Base-by-base conservation (phyloP, 228 moss, liverwort and hornwort genomes). In the Sphagnum magellanicum region DNA sequence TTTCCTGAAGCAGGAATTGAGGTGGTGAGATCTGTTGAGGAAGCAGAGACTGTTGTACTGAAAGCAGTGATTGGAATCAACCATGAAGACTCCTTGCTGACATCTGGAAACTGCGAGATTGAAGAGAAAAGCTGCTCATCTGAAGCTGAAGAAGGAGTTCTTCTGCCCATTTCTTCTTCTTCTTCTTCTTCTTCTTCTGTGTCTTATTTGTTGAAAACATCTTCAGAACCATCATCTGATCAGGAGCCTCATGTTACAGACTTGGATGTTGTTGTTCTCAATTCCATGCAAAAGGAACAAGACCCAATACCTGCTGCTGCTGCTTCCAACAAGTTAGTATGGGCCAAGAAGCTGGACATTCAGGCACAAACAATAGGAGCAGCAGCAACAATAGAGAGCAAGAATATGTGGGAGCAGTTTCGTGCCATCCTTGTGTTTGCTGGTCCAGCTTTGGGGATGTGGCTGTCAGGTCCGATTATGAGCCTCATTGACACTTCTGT, bases 401-500 rank as follows among this genome's bases (percentile, higher is more conserved):
- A 80, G 74, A 70, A 79, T 51, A 46, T 83, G 62, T 58, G 73
- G n/a, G 75, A 77, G 6, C 84, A 80, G 48, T 51, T 78, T 67
- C 72, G 72, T 16, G 80, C 80, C 47, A 80, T 84, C 53, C 62
- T 84, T 48, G 72, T 80, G 32, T 84, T 84, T 73, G 84, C 84
- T 57, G 84, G 84, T 51, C 84, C 84, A 63, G 84, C 84, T 17
- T 77, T 84, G 47, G 84, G 84, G 51, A 84, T 84, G 70, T 84
- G 84, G 84, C 72, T 84, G 48, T 80, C 80, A n/a, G 80, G 84
- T 16, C 84, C 84, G 16, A 69, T 84, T 46, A 84, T 84, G 84
- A 78, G 84, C 59, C 67, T 84, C 5, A 84, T 84, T 58, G 84
- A 84, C 66, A 84, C 84, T 3, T 79, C 84, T n/a, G 84, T 84